Base-by-base conservation (phyloP, 371 early-diverging fungal genomes). In the Apophysomyces elegans region DNA sequence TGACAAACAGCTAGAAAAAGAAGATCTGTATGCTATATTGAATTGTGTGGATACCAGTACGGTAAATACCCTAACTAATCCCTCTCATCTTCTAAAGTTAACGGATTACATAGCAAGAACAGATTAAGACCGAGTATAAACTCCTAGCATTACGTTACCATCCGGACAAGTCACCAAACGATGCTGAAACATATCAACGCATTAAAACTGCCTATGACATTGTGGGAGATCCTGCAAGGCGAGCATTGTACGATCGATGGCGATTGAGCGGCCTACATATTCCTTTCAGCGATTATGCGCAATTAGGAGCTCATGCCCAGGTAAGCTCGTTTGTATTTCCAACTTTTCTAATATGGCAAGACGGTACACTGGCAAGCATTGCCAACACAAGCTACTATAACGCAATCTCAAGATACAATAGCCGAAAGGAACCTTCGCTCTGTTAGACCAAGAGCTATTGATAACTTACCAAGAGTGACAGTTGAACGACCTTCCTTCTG, bases 241-340 rank as follows among this genome's bases (percentile, higher is more conserved):
- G 75, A 50, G 78, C 73, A 8, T n/a, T 66, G 35, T 78, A 78
- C 18, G 78, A 78, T 50, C 64, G 73, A 21, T 78, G 78, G 78
- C 66, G 71, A 37, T 18, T 54, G 5, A 78, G 75, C 46, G 63
- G 64, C 3, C 45, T 78, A 1, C 62, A 63, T 5, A 69, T 78
- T 37, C 73, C 78, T n/a, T 78, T 78, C 56, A 56, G 61, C 11
- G 75, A 75, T 32, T 78, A 63, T 61, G 58, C 59, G 12, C 69
- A 69, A 14, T 62, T 75, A 21, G 67, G 72, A 32, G 26, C 64
- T 6, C 75, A 75, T 62, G 71, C 73, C 35, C 78, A 78, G 50
- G 78, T 73, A 69, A 66, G 61, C 9, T 11, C 18, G 4, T 11
- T 7, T 37, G 7, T 41, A 57, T 37, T 13, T 37, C 18, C 38